Base-by-base conservation (phyloP, 169 alveolate genomes). In the Plasmodium ovale region DNA sequence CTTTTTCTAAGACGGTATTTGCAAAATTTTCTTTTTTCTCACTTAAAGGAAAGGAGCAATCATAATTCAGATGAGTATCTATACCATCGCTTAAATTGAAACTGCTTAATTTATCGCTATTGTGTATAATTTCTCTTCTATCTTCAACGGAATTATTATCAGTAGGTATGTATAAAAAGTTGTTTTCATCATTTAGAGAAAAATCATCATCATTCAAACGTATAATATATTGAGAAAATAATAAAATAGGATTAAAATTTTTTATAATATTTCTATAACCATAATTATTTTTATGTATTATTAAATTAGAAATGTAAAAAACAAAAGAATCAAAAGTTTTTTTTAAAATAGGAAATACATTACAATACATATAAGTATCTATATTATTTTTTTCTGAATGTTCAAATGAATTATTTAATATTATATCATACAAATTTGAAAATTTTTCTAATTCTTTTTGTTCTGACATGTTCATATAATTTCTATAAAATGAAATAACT, bases 241-340 rank as follows among this genome's bases (percentile, higher is more conserved):
- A 49, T 16, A 64, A 64, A 42, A 79, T 64, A 19, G 89, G 89
- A 54, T 79, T 71, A 0, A 79, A 23, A 10, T 79, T 79, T 64
- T 79, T 79, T 44, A 79, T 65, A 5, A 79, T 56, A 19, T 62
- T 44, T 64, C 31, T 79, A 53, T 79, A 64, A 23, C 29, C 37
- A 10, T 51, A 49, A 65, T 79, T 82, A 79, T 79, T 19, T 79
- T 79, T 79, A 44, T 79, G 82, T 33, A 10, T 19, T 51, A 64
- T 6, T 49, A 79, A 64, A 14, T 79, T 79, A 16, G 65, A 33
- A 5, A 79, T 37, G 31, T 79, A 79, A 10, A 54, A 21, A 79
- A 79, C 89, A 37, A 79, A 79, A 1, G 89, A 65, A 54, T 79
- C 82, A 64, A 79, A 79, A 14, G 89, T 79, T 79, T 65, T 79